These are phyloP conservation scores for Escallonia rubra DNA, from an alignment of 129 eudicot genomes.

Conservation along the genomic window DNA sequence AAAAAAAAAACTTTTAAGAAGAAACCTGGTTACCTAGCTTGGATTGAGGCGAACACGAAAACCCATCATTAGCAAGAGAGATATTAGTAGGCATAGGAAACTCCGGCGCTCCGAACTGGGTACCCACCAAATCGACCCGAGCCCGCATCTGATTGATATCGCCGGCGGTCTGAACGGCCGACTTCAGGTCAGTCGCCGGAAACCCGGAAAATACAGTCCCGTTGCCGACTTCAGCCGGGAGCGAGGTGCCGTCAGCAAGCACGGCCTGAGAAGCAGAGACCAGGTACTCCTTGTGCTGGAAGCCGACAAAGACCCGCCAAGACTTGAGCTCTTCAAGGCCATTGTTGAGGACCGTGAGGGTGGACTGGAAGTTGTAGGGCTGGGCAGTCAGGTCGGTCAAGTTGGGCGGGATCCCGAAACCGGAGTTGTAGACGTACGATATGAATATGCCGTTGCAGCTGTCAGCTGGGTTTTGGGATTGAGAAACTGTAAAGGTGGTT, in stretches of 20 bases:
- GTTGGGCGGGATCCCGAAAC: slow-evolving; percentile 38
- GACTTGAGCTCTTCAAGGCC: slow-evolving; percentile 36
- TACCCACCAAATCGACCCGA: slow-evolving; percentile 48
- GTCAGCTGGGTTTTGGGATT: slow-evolving; percentile 20
- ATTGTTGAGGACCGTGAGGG: slow-evolving; percentile 42
- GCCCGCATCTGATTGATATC: slow-evolving; percentile 57
- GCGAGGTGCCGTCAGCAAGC: slow-evolving; percentile 45
- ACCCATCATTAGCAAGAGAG: slow-evolving; percentile 59
- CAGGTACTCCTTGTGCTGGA: slow-evolving; percentile 48
- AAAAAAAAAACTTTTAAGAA: background rate
- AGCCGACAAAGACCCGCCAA: slow-evolving; percentile 65
- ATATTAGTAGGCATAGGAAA: slow-evolving; percentile 42
- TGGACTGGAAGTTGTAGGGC: slow-evolving; percentile 58
- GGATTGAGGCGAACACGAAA: slow-evolving; percentile 33
- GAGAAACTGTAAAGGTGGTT: slow-evolving; percentile 20
- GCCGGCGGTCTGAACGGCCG: slow-evolving; percentile 65
- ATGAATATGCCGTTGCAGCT: slow-evolving; percentile 47
- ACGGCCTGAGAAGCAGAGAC: slow-evolving; percentile 54
- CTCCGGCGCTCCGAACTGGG: slow-evolving; percentile 49
- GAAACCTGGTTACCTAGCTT: slow-evolving; percentile 18
- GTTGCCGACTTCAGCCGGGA: slow-evolving; percentile 48
- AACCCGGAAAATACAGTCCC: slow-evolving; percentile 52
- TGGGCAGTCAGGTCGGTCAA: slow-evolving; percentile 26
- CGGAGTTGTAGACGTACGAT: slow-evolving; percentile 39
- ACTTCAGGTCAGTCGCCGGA: slow-evolving; percentile 48